These are phyloP conservation scores for Alternaria sp. DNA, from an alignment of 2,329 filamentous ascomycete genomes.

Conservation along the genomic window DNA sequence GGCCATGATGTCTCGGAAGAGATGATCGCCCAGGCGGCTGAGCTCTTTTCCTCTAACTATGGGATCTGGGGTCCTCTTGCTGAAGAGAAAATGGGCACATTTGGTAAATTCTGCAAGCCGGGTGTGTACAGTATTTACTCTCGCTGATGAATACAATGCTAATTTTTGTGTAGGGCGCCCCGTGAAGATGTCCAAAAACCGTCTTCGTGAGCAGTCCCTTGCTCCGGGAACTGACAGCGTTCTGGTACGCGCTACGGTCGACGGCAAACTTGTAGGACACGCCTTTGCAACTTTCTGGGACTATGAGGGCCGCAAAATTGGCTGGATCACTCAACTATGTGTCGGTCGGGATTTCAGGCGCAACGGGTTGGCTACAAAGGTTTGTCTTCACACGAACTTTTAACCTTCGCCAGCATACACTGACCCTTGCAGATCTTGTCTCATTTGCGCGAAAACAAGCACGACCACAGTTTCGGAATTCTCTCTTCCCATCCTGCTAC, in stretches of 20 bases:
- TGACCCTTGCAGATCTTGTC: not conserved
- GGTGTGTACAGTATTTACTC: not conserved
- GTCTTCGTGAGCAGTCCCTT: not conserved
- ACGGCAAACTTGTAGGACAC: not conserved
- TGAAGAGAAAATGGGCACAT: not conserved
- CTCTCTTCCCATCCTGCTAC: not conserved
- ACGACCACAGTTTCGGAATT: not conserved
- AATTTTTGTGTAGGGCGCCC: not conserved
- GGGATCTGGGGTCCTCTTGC: not conserved
- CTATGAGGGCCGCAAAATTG: not conserved
- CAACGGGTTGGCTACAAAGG: not conserved
- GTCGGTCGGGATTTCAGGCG: not conserved
- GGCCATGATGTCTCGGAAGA: not conserved
- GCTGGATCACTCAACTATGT: conserved; percentile 1
- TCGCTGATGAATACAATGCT: not conserved
- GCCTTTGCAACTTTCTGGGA: not conserved
- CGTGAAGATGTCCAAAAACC: not conserved
- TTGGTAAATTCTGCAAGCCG: not conserved
- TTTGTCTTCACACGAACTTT: not conserved
- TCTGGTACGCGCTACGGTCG: not conserved
- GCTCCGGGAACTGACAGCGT: not conserved
- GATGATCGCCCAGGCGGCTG: not conserved
- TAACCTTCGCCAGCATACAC: not conserved
- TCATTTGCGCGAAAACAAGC: not conserved
- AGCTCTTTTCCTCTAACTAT: not conserved